A percentile compares a stretch with the other conserved stretches of the same genome.
phyloP scores from a whole-genome alignment of 495 filamentous ascomycete species.

The Aspergillus nidulans region DNA sequence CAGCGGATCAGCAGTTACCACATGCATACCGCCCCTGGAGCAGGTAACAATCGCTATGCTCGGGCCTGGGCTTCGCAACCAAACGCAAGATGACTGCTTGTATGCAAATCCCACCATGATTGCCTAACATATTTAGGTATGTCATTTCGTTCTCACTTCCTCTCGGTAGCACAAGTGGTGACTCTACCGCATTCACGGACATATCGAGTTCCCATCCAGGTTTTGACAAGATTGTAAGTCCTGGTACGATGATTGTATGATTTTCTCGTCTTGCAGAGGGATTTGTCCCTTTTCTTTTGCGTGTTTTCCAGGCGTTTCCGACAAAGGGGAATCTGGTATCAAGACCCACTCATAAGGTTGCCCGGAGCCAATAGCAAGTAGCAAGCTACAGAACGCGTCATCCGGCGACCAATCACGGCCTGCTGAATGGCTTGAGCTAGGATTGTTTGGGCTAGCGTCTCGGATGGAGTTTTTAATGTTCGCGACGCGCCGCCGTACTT shows the following conservation, averaged over 20 bases:
- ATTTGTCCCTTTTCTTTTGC: constrained; percentile 7
- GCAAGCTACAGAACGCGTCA: constrained; percentile 25
- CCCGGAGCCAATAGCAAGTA: constrained; percentile 15
- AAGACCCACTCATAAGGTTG: constrained; percentile 13
- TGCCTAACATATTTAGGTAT: constrained; percentile 21
- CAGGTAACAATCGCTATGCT: constrained; percentile 12
- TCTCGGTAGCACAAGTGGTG: constrained; percentile 10
- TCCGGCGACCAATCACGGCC: constrained; percentile 30
- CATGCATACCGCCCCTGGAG: constrained; percentile 5
- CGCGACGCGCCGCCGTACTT: constrained; percentile 46
- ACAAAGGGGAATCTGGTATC: constrained; percentile 25
- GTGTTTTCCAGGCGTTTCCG: constrained; percentile 21
- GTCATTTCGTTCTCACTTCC: constrained; percentile 19
- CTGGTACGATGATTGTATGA: constrained; percentile 2
- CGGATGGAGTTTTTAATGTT: constrained; percentile 39
- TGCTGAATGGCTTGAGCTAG: constrained; percentile 31
- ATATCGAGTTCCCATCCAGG: not conserved
- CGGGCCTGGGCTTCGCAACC: not conserved
- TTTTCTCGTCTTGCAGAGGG: not conserved
- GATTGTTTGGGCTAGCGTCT: constrained; percentile 32
- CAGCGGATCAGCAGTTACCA: constrained; percentile 21
- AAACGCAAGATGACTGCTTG: not conserved
- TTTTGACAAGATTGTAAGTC: not conserved
- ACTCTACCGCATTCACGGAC: not conserved
- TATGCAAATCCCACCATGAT: constrained; percentile 10